Percentiles rank a stretch among this genome's conserved stretches.
These are phyloP conservation scores for Talaromyces nanjingensis DNA, from an alignment of 495 filamentous ascomycete genomes.

Conservation along the genomic window DNA sequence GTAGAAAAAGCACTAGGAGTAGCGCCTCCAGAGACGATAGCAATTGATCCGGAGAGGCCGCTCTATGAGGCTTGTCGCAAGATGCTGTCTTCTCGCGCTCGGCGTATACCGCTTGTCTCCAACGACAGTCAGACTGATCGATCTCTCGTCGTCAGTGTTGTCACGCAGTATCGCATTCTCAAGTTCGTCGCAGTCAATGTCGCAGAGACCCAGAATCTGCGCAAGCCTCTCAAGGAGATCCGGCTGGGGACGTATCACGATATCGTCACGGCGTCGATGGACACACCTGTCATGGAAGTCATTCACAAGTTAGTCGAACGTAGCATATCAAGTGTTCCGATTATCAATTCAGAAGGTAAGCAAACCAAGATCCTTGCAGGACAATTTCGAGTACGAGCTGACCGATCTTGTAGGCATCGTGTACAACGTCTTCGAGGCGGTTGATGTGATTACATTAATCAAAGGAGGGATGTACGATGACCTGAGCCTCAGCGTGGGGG, in stretches of 20 bases:
- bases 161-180: slow-evolving; percentile 96
- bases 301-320: slow-evolving; percentile 89
- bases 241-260: slow-evolving; percentile 77
- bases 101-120: slow-evolving; percentile 91
- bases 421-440: slow-evolving; percentile 95
- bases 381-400: neutral
- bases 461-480: slow-evolving; percentile 92
- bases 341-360: slow-evolving; percentile 72
- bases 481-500: slow-evolving; percentile 76
- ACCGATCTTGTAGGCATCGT: slow-evolving; percentile 48
- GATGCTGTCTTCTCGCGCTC: slow-evolving; percentile 88
- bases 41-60: slow-evolving; percentile 79
- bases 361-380: neutral
- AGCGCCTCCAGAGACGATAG: slow-evolving; percentile 87
- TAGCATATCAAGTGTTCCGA: slow-evolving; percentile 92
- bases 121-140: slow-evolving; percentile 90
- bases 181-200: slow-evolving; percentile 99
- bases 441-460: slow-evolving; percentile 94
- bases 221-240: slow-evolving; percentile 82
- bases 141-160: slow-evolving; percentile 88
- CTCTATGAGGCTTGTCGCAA: slow-evolving; percentile 92
- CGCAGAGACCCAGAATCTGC: slow-evolving; percentile 77
- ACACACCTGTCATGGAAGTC: slow-evolving; percentile 88
- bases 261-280: slow-evolving; percentile 79
- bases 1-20: slow-evolving; percentile 93